These are phyloP conservation scores for Panaeolus cyanescens DNA, from an alignment of 768 basidiomycete genomes.

Conservation along the genomic window DNA sequence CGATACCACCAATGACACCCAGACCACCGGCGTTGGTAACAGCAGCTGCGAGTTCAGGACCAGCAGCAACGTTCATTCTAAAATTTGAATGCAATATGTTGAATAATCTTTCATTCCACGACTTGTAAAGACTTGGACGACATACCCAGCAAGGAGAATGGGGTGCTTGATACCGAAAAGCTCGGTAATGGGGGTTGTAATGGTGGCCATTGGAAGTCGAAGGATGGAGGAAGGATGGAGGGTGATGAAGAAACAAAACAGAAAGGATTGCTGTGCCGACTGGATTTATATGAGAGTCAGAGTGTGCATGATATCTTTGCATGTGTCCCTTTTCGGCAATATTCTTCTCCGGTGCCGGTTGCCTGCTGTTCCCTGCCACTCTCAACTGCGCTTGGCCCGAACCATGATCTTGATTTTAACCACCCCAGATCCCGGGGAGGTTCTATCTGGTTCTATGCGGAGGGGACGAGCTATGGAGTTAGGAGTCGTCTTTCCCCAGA, in stretches of 20 bases:
- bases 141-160: constrained; percentile 76
- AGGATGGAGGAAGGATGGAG: constrained; percentile 5
- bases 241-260: constrained; percentile 4
- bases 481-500: not conserved
- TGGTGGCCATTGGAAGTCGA: constrained; percentile 50
- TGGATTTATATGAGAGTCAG: not conserved
- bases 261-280: not conserved
- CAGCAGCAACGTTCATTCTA: constrained; percentile 52
- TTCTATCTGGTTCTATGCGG: not conserved
- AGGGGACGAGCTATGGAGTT: not conserved
- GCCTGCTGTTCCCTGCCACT: not conserved
- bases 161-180: constrained; percentile 90
- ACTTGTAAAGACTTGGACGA: not conserved
- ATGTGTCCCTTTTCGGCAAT: constrained; percentile 1
- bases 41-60: constrained; percentile 86
- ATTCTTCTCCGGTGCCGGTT: constrained; percentile 1
- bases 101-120: constrained; percentile 1
- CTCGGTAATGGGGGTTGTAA: constrained; percentile 85
- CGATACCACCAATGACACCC: constrained; percentile 90
- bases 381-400: not conserved
- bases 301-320: not conserved
- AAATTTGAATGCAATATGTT: not conserved
- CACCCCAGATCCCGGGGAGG: not conserved
- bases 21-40: constrained; percentile 94
- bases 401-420: not conserved